A percentile compares a stretch with the other conserved stretches of the same genome.
Evolutionary conservation across 1,139 yeast genomes (phyloP).

Genomic region (Protomyces arabidopsidicola): DNA sequence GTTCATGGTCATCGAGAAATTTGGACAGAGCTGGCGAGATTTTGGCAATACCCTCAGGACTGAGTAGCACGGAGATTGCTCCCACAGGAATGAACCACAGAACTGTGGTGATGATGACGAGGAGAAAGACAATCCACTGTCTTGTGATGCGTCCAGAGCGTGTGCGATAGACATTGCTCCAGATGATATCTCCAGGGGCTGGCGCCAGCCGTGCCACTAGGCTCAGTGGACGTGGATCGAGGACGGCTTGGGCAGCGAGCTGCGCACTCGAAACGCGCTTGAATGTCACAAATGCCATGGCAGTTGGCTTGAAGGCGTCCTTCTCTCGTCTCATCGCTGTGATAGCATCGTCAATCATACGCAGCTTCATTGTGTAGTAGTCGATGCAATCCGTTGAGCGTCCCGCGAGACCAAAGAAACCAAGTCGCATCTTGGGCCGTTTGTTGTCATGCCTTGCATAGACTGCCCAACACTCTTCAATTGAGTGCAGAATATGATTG

Average conservation of each 20-base stretch:
- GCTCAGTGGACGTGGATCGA: slow-evolving; percentile 72
- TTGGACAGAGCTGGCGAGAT: slow-evolving; percentile 71
- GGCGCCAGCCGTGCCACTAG: slow-evolving; percentile 74
- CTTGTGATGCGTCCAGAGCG: slow-evolving; percentile 54
- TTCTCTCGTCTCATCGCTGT: slow-evolving; percentile 45
- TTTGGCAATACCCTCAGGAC: slow-evolving; percentile 61
- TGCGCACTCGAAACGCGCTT: slow-evolving; percentile 81
- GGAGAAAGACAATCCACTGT: slow-evolving; percentile 57
- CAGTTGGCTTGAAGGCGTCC: slow-evolving; percentile 43
- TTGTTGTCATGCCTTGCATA: slow-evolving; percentile 42
- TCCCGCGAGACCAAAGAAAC: slow-evolving; percentile 53
- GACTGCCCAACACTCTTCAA: slow-evolving; percentile 74
- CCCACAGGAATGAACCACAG: slow-evolving; percentile 70
- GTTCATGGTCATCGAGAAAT: slow-evolving; percentile 52
- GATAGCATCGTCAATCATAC: slow-evolving; percentile 56
- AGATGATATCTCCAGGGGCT: slow-evolving; percentile 78
- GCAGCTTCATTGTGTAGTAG: slow-evolving; percentile 54
- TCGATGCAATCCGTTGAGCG: slow-evolving; percentile 62
- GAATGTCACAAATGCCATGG: slow-evolving; percentile 75
- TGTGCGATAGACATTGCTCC: slow-evolving; percentile 68
- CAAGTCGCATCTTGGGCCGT: slow-evolving; percentile 46
- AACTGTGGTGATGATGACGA: slow-evolving; percentile 60
- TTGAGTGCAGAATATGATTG: slow-evolving; percentile 48
- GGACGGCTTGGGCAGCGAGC: slow-evolving; percentile 81
- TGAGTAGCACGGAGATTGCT: slow-evolving; percentile 66